Evolutionary conservation across 805 yeast genomes (phyloP), one percentile per base, ranked within the genome.

Genomic region (Saturnispora ahearnii): DNA sequence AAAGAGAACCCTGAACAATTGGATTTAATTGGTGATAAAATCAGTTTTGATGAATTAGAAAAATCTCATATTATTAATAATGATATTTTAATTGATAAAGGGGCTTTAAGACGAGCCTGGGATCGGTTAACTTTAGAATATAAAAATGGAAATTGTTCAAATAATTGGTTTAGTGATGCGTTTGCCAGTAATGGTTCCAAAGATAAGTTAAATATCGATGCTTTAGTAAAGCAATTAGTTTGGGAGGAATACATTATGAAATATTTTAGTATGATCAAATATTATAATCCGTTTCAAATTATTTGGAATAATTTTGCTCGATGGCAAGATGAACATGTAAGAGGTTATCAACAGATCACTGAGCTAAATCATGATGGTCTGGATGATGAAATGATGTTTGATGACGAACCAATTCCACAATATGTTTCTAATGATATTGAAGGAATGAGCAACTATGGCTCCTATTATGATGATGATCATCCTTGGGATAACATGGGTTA

Each of bases 1-100:
- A 44, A 52, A 12, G 61, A 58, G 6, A 57, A 57, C 41, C 55
- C 55, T 1, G 60, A 57, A 36, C 51, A 52, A n/a, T 31, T 50
- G 24, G 56, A 52, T 15, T 6, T 49, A 9, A 48, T 56, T 5
- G 55, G 51, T 4, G 51, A 52, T 13, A 52, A 31, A 40, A 28
- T 49, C 15, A 34, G 49, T 26, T 34, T 54, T 12, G 48, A 46
- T 2, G 54, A 58, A 44, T 26, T 57, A 3, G 36, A 31, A 28
- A 48, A 34, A 33, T 45, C 24, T 15, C 44, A n/a, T 40, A 44
- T 11, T 26, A 31, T 48, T 26, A 44, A 37, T 15, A 21, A 44
- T 18, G 58, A 55, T 26, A 51, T 50, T n/a, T 33, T 58, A 18
- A 53, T 56, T 4, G 50, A 51, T 28, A 51, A 46, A 10, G 45